Evolutionary conservation across 306 rosid species (phyloP).

Genomic region (Ceratonia siliqua): DNA sequence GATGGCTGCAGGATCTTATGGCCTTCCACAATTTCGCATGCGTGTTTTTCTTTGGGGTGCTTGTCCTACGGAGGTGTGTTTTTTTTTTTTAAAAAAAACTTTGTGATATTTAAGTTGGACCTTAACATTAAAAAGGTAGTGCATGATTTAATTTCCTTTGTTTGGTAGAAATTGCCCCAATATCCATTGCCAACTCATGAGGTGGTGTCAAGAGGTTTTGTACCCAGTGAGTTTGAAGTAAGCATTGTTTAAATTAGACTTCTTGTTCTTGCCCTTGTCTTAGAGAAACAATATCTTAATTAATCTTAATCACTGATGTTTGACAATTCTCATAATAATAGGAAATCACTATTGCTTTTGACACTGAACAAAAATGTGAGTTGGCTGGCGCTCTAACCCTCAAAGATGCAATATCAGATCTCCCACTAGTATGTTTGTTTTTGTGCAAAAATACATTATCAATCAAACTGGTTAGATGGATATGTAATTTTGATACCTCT

Average conservation of each 20-base stretch:
- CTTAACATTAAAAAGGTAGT: background rate
- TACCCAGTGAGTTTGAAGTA: constrained; percentile 49
- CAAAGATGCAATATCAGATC: constrained; percentile 46
- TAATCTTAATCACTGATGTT: background rate
- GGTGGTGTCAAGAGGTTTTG: constrained; percentile 35
- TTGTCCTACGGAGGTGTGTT: constrained; percentile 49
- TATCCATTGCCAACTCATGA: constrained; percentile 57
- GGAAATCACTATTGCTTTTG: constrained; percentile 47
- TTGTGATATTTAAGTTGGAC: background rate
- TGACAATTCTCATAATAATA: constrained; percentile 17
- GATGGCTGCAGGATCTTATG: constrained; percentile 88
- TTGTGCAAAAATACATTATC: background rate
- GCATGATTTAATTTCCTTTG: background rate
- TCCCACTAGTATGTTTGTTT: constrained; percentile 42
- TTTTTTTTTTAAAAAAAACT: background rate
- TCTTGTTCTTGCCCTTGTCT: background rate
- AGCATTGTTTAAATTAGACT: background rate
- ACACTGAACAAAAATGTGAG: constrained; percentile 21
- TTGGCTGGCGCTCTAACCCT: constrained; percentile 39
- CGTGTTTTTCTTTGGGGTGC: constrained; percentile 91
- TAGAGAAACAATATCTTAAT: background rate
- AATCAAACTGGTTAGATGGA: background rate
- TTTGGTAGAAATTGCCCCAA: constrained; percentile 44
- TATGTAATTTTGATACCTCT: background rate
- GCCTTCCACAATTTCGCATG: constrained; percentile 84